Base-by-base conservation (phyloP, 768 basidiomycete species). In the Lanmaoa rubissima region DNA sequence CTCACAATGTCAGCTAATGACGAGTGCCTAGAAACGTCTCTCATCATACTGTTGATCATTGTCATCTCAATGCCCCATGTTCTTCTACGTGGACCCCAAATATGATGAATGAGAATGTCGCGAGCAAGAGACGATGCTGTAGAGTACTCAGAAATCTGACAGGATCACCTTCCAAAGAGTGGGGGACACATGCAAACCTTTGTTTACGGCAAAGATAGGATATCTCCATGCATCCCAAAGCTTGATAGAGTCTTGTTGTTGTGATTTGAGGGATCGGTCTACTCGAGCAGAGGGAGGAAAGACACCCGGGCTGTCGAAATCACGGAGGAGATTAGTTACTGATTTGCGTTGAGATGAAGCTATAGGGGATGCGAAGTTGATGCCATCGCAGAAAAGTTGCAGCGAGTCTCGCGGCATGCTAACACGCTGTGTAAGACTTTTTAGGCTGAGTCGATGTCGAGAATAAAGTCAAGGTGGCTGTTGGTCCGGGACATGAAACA, bases 1-100 rank as follows among this genome's bases (percentile, higher is more conserved):
- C 78, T 82, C 57, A 90, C 88, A 44, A 98, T 86, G 64, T 96
- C 90, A 5, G 91, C 86, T 14, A 99, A 78, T 42, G 86, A 83
- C 11, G 90, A 87, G 70, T 95, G 91, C 34, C 83, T 79, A 14
- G 86, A 86, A 34, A 90, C 84, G 40, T 92, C 91, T 52, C 94
- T 85, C 80, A 94, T 89, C 65, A 96, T 79, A 55, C 83, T 85
- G n/a, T 83, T 83, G 14, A 93, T 82, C 32, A 96, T 80, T 3
- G 95, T 95, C 90, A 98, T 92, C 74, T 92, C 90, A 51, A 94
- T 86, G 1, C 94, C 93, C 96, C 96, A 99, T 7, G 88, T 86
- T 68, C 90, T 89, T 67, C 86, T 85, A 42, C 88, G 85, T 1
- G 96, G 94, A 4, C 96, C 96, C 77, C 85, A 88, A 40, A 98